Evolutionary conservation across 257 asterid genomes (phyloP).

Genomic region (Sherardia arvensis): DNA sequence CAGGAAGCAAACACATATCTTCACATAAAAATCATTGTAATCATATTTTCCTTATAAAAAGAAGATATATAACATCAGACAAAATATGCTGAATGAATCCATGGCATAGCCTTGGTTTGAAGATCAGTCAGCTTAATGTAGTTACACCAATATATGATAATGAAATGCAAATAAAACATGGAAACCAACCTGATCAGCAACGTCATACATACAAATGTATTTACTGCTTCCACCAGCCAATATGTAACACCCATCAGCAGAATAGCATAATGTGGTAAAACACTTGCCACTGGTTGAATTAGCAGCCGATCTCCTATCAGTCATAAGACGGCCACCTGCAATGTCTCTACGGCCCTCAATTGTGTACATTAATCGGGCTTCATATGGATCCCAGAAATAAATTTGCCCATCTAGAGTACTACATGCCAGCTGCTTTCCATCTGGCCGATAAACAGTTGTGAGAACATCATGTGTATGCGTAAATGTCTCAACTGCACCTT

Average conservation of each 20-base stretch:
- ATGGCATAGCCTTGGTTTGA: background rate
- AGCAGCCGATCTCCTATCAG: constrained; percentile 91
- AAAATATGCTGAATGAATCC: background rate
- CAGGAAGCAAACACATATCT: background rate
- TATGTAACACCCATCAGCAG: constrained; percentile 97
- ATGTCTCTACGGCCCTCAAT: constrained; percentile 97
- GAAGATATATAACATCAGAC: background rate
- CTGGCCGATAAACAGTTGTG: constrained; percentile 79
- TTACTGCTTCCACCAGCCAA: constrained; percentile 96
- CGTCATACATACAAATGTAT: constrained; percentile 90
- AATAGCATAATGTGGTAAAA: constrained; percentile 85
- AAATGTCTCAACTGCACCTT: constrained; percentile 79
- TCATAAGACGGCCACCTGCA: constrained; percentile 98
- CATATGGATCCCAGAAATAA: constrained; percentile 92
- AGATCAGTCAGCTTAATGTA: background rate
- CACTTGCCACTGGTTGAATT: constrained; percentile 82
- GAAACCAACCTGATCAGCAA: constrained; percentile 86
- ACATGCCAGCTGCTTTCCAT: constrained; percentile 92
- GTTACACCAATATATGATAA: background rate
- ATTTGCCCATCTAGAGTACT: constrained; percentile 93
- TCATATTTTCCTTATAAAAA: background rate
- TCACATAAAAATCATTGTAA: background rate
- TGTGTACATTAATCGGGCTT: constrained; percentile 74
- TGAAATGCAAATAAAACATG: background rate
- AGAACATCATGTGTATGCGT: constrained; percentile 93